phyloP scores from a whole-genome alignment of 2,329 filamentous ascomycete genomes.

The Daldinia sp. region DNA sequence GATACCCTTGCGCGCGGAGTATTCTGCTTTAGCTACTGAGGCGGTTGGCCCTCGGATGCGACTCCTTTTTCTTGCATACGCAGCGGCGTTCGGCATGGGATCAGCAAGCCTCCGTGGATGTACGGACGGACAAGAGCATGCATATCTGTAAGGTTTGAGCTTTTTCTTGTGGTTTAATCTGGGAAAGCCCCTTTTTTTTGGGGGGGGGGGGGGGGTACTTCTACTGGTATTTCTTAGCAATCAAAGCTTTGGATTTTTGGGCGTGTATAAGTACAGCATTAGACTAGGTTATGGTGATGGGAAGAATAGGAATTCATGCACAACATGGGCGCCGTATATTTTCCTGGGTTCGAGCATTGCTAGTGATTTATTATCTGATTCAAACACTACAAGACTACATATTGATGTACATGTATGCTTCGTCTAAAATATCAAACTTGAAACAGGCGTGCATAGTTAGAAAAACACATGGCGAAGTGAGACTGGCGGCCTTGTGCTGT shows the following conservation, averaged over 20 bases:
- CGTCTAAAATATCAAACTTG: not conserved
- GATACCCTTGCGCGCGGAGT: constrained; percentile 44
- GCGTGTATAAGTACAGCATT: constrained; percentile 32
- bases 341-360: not conserved
- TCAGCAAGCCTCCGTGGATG: constrained; percentile 21
- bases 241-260: constrained; percentile 14
- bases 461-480: constrained; percentile 19
- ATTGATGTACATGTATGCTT: not conserved
- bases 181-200: not conserved
- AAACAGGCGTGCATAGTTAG: not conserved
- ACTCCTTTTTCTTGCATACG: constrained; percentile 35
- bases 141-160: constrained; percentile 28
- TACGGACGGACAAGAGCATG: constrained; percentile 31
- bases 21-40: constrained; percentile 36
- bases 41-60: constrained; percentile 11
- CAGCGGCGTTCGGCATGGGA: constrained; percentile 38
- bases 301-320: constrained; percentile 24
- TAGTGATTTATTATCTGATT: not conserved
- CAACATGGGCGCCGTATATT: constrained; percentile 3
- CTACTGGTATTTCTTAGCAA: constrained; percentile 13
- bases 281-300: constrained; percentile 5
- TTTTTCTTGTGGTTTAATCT: constrained; percentile 15
- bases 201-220: not conserved
- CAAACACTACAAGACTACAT: not conserved
- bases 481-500: constrained; percentile 10